Conservation (phyloP, 306 rosid genomes). For the Citrullus mucosospermus region DNA sequence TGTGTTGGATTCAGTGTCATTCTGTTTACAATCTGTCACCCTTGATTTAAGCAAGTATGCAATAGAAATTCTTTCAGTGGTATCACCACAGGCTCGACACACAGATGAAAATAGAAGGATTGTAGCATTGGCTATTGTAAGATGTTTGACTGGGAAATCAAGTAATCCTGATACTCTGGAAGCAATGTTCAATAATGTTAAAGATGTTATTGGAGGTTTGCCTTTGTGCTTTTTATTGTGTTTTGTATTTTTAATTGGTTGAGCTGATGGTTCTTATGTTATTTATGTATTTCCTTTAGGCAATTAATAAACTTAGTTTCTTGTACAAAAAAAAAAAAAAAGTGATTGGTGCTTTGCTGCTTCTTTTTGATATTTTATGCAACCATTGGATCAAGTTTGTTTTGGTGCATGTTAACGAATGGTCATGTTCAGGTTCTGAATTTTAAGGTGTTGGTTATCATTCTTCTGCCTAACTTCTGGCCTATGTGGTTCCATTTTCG, state of each 20-base stretch:
- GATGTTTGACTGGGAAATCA: conserved; percentile 65
- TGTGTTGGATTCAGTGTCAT: conserved; percentile 76
- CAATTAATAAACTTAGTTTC: not conserved
- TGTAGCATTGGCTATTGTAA: conserved; percentile 56
- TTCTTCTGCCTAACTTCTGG: conserved; percentile 16
- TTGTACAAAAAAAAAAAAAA: not conserved
- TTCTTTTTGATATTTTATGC: conserved; percentile 2
- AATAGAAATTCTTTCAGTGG: conserved; percentile 65
- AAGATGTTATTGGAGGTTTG: conserved; percentile 77
- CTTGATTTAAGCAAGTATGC: conserved; percentile 95
- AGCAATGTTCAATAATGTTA: conserved; percentile 65
- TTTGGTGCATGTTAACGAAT: conserved; percentile 6
- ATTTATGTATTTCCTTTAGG: not conserved
- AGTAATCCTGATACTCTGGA: conserved; percentile 82
- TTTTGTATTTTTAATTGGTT: not conserved
- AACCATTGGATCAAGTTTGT: not conserved
- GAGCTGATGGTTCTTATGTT: not conserved
- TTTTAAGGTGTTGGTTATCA: conserved; percentile 2
- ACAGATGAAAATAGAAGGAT: conserved; percentile 75
- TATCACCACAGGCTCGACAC: conserved; percentile 72
- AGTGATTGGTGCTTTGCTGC: not conserved
- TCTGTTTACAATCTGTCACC: conserved; percentile 63
- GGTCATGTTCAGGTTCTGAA: conserved; percentile 4
- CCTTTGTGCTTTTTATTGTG: not conserved
- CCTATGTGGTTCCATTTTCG: conserved; percentile 6